These are phyloP conservation scores for Immersiella caudata DNA, from an alignment of 495 filamentous ascomycete species.

Conservation along the genomic window DNA sequence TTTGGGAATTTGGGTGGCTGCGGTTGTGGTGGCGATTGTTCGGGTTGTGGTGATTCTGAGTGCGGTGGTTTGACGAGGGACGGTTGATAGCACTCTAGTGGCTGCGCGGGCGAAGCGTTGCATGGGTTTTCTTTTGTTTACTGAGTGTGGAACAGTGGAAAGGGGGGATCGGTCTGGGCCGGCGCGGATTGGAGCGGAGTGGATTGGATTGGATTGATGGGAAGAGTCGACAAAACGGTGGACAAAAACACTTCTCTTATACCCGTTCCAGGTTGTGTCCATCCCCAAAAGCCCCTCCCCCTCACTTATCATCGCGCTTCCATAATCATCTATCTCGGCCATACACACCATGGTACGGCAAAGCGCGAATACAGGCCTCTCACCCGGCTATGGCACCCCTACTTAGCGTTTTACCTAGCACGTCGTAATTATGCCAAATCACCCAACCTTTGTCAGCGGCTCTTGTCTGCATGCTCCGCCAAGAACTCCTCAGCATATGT, in stretches of 20 bases:
- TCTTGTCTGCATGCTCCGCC: no score
- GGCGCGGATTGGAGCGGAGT: no score
- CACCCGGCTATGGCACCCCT: background rate
- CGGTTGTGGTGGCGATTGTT: constrained; percentile 28
- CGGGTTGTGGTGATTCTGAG: constrained; percentile 15
- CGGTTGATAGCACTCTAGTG: constrained; percentile 22
- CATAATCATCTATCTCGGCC: background rate
- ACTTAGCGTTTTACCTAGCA: background rate
- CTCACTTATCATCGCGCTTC: background rate
- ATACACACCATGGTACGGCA: background rate
- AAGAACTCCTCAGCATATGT: background rate
- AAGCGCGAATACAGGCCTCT: background rate
- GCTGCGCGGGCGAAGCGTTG: background rate
- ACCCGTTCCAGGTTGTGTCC: background rate
- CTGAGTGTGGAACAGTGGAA: background rate
- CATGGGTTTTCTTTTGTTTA: background rate
- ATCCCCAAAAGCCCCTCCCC: background rate
- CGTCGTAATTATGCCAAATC: background rate
- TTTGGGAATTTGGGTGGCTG: constrained; percentile 20
- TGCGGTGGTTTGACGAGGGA: constrained; percentile 12
- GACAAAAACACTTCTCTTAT: background rate
- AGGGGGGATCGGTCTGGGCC: no score
- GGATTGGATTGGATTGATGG: constrained; percentile 17
- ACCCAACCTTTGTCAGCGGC: background rate
- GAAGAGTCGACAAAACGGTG: constrained; percentile 22